phyloP scores from a whole-genome alignment of 805 yeast species.

The Grigorovia yakushimaensis region DNA sequence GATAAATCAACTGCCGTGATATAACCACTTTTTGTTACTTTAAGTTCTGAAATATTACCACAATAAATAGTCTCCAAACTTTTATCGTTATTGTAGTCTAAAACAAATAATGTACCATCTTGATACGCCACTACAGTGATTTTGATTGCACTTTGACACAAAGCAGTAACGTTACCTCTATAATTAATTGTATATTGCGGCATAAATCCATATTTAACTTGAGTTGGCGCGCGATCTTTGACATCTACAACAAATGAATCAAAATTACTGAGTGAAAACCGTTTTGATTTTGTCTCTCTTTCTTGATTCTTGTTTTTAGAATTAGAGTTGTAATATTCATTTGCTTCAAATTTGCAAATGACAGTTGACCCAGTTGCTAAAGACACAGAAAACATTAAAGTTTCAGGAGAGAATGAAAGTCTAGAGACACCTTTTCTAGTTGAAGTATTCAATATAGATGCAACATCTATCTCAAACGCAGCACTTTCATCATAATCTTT shows the following conservation, averaged over 20 bases:
- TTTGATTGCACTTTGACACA: conserved; percentile 66
- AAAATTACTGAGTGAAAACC: conserved; percentile 14
- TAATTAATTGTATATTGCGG: conserved; percentile 44
- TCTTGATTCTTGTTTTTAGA: conserved; percentile 7
- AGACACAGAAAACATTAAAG: conserved; percentile 63
- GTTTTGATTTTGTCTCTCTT: conserved; percentile 16
- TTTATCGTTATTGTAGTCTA: conserved; percentile 67
- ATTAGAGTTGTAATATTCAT: conserved; percentile 33
- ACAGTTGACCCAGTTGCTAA: conserved; percentile 63
- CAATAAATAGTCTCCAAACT: conserved; percentile 42
- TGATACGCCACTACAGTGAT: conserved; percentile 74
- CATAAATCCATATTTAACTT: conserved; percentile 48
- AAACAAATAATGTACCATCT: conserved; percentile 58
- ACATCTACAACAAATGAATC: conserved; percentile 36
- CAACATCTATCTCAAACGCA: conserved; percentile 49
- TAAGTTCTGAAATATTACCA: conserved; percentile 21
- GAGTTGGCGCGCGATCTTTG: conserved; percentile 41
- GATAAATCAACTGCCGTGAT: conserved; percentile 65
- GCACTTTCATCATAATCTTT: conserved; percentile 55
- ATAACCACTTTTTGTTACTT: conserved; percentile 17
- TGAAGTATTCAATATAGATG: conserved; percentile 38
- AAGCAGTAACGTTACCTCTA: conserved; percentile 44
- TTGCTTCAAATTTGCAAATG: conserved; percentile 58
- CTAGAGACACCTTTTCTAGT: conserved; percentile 38
- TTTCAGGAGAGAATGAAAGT: conserved; percentile 68